Evolutionary conservation across 208 protist species (phyloP).

Genomic region (Trypanosoma theileri): DNA sequence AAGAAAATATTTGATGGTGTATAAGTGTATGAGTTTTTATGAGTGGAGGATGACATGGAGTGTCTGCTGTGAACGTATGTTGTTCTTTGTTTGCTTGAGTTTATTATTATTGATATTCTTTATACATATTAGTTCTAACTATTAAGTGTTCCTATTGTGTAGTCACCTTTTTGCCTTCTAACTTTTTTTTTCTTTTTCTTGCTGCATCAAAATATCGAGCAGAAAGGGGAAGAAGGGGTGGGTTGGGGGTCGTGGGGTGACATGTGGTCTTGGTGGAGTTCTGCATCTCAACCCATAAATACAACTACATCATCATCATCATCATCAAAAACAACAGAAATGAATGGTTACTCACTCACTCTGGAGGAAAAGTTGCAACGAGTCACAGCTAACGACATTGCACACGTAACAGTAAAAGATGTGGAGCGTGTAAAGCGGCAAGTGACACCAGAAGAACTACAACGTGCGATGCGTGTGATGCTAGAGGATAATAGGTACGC

Average conservation of each 20-base stretch:
- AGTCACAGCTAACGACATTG: conserved; percentile 53
- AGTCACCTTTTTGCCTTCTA: too few relatives aligned
- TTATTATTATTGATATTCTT: neutral
- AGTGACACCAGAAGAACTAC: conserved; percentile 42
- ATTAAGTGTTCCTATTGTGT: too few relatives aligned
- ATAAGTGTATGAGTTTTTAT: neutral
- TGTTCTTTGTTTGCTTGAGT: neutral
- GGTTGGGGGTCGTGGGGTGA: too few relatives aligned
- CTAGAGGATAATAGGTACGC: conserved; percentile 69
- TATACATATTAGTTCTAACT: too few relatives aligned
- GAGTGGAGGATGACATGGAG: conserved; percentile 6
- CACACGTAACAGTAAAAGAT: conserved; percentile 50
- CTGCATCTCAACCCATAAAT: too few relatives aligned
- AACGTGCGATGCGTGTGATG: conserved; percentile 47
- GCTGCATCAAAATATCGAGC: too few relatives aligned
- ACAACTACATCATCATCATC: neutral
- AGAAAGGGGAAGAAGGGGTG: too few relatives aligned
- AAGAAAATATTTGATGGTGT: neutral
- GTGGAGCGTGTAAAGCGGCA: conserved; percentile 37
- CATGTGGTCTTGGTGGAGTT: too few relatives aligned
- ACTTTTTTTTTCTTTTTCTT: too few relatives aligned
- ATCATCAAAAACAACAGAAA: neutral
- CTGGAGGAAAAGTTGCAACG: conserved; percentile 54
- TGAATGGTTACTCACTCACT: conserved; percentile 13
- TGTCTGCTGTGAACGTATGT: neutral